A percentile compares a stretch with the other conserved stretches of the same genome.
Conservation (phyloP, 768 basidiomycete genomes). For the Suillus subalutaceus region DNA sequence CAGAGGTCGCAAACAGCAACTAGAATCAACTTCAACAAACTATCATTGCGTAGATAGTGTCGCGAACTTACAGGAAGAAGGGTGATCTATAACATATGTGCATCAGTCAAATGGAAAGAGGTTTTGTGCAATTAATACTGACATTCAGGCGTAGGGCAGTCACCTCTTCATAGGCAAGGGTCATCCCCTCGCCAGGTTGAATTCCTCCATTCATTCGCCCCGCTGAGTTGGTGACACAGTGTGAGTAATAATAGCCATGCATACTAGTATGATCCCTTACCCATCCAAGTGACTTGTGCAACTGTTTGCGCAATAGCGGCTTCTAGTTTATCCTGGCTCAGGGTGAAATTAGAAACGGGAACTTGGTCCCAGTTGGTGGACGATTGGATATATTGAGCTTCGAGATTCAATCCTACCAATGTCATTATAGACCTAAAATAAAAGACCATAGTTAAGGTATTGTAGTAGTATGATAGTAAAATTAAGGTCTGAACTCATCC, state of each 20-base stretch:
- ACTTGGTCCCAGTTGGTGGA: too few species aligned
- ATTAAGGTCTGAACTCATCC: conserved; percentile 1
- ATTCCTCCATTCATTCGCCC: neutral
- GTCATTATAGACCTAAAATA: conserved; percentile 8
- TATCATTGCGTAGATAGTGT: neutral
- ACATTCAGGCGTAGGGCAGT: neutral
- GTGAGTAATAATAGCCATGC: neutral
- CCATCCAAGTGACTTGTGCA: conserved; percentile 2
- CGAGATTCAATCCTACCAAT: neutral
- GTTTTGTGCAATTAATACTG: neutral
- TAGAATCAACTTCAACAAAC: neutral
- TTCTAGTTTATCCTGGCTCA: neutral
- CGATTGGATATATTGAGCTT: neutral
- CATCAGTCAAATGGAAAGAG: neutral
- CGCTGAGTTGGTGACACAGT: neutral
- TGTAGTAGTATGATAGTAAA: neutral
- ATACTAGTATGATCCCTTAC: neutral
- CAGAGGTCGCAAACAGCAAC: conserved; percentile 7
- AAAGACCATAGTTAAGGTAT: neutral
- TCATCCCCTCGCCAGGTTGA: neutral
- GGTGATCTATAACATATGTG: conserved; percentile 2
- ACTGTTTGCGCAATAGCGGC: neutral
- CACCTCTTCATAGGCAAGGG: neutral
- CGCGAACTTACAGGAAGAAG: conserved; percentile 2
- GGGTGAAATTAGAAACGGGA: neutral